These are phyloP conservation scores for Zangia roseola DNA, from an alignment of 768 basidiomycete species.

Conservation along the genomic window DNA sequence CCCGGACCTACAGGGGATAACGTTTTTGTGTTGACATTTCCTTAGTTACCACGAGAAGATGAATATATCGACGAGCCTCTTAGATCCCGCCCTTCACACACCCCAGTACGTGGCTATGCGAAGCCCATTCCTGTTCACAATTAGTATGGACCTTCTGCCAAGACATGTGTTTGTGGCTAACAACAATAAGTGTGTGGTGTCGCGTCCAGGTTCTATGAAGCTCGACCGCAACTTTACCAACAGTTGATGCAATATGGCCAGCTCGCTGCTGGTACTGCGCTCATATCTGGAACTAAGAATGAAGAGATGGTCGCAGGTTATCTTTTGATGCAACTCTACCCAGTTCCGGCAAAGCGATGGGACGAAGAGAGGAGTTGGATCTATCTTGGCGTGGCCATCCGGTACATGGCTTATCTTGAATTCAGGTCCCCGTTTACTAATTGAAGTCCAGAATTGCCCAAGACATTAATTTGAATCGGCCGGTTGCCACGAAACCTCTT, in stretches of 20 bases:
- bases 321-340: conserved; percentile 74
- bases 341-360: conserved; percentile 73
- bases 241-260: conserved; percentile 75
- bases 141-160: conserved; percentile 54
- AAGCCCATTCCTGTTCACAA: conserved; percentile 90
- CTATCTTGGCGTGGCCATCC: conserved; percentile 84
- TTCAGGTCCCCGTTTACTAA: conserved; percentile 3
- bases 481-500: conserved; percentile 65
- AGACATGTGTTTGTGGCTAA: conserved; percentile 5
- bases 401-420: conserved; percentile 42
- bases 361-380: conserved; percentile 91
- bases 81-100: conserved; percentile 84
- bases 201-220: conserved; percentile 76
- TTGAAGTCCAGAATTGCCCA: conserved; percentile 67
- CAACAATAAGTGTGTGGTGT: conserved; percentile 74
- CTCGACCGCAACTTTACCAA: conserved; percentile 67
- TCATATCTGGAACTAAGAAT: conserved; percentile 73
- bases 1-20: background rate
- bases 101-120: conserved; percentile 77
- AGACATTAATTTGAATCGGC: conserved; percentile 85
- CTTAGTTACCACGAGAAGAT: conserved; percentile 73
- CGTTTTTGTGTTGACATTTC: conserved; percentile 2
- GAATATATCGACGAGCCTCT: conserved; percentile 73
- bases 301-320: conserved; percentile 88
- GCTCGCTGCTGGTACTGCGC: conserved; percentile 71